These are phyloP conservation scores for Gastrodia elata DNA, from an alignment of 106 monocot genomes.

Conservation along the genomic window DNA sequence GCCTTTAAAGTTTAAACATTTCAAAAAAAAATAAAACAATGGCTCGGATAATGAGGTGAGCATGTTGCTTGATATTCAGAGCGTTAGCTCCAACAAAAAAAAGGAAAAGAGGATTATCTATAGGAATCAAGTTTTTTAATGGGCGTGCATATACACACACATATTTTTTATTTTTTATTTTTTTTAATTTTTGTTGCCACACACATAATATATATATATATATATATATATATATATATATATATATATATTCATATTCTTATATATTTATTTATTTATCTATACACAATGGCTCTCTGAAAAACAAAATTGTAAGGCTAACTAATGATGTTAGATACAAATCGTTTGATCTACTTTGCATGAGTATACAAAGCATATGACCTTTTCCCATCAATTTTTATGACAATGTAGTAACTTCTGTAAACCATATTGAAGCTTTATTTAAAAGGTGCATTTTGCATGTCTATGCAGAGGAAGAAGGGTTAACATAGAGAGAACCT, in stretches of 20 bases:
- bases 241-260: background rate
- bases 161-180: too few relatives aligned
- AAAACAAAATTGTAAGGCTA: background rate
- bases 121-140: background rate
- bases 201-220: too few relatives aligned
- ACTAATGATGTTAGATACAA: too few relatives aligned
- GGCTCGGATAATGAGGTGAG: background rate
- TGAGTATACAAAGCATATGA: too few relatives aligned
- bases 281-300: background rate
- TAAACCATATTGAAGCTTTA: background rate
- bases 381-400: background rate
- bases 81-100: background rate
- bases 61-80: background rate
- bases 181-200: background rate
- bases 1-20: background rate
- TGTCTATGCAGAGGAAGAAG: constrained; percentile 5
- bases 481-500: background rate
- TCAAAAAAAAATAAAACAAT: too few relatives aligned
- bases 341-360: too few relatives aligned
- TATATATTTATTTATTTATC: background rate
- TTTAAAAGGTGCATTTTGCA: background rate
- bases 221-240: background rate
- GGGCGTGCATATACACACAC: background rate
- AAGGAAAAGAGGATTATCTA: background rate
- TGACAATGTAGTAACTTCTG: background rate